Conservation (phyloP, 805 yeast genomes). For the Candida ipomoeae region DNA sequence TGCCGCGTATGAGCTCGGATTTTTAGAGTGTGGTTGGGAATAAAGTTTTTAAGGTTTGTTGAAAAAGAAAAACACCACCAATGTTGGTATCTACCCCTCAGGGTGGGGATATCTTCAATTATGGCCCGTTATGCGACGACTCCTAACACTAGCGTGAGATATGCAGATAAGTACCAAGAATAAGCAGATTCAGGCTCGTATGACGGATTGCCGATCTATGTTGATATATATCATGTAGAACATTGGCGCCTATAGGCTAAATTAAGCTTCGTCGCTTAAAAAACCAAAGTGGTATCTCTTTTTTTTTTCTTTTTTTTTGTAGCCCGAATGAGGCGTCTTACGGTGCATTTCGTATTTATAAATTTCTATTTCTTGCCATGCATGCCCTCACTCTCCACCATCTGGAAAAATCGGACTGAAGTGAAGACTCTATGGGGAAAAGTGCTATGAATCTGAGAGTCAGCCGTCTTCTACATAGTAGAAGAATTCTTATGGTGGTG, state of each 20-base stretch:
- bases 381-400: neutral
- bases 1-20: neutral
- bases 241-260: neutral
- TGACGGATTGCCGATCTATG: neutral
- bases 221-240: neutral
- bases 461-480: conserved; percentile 9
- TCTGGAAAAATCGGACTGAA: neutral
- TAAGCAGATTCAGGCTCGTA: neutral
- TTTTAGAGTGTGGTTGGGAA: no score
- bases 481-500: conserved; percentile 11
- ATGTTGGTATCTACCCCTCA: neutral
- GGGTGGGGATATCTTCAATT: neutral
- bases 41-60: neutral
- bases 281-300: neutral
- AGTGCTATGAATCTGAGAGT: conserved; percentile 1
- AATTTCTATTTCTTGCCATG: neutral
- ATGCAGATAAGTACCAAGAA: neutral
- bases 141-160: neutral
- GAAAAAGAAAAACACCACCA: neutral
- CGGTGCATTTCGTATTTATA: conserved; percentile 1
- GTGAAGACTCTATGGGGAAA: neutral
- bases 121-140: neutral
- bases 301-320: no score
- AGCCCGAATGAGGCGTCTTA: conserved; percentile 1
- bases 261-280: neutral